Percentiles rank a stretch among this genome's conserved stretches.
Conservation (phyloP, 768 basidiomycete genomes). For the Termitomyces sp. region DNA sequence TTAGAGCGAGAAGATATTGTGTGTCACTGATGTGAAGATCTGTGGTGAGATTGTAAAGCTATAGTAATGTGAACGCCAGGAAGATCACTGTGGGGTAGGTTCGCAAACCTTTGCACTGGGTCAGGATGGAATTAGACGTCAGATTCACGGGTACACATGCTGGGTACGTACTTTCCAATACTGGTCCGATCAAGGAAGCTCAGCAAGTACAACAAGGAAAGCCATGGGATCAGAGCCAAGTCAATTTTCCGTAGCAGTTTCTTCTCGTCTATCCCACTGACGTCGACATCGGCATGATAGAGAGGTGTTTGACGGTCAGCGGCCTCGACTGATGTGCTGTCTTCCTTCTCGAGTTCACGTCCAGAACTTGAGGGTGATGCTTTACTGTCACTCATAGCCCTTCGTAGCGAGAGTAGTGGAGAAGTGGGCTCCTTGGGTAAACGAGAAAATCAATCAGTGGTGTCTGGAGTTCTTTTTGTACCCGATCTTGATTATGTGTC, state of each 20-base stretch:
- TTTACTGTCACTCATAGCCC: slow-evolving; percentile 9
- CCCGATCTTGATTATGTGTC: neutral
- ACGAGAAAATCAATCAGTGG: neutral
- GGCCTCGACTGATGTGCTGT: slow-evolving; percentile 18
- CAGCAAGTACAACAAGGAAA: slow-evolving; percentile 72
- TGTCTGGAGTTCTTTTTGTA: neutral
- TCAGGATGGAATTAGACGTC: slow-evolving; percentile 4
- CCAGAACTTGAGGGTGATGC: slow-evolving; percentile 12
- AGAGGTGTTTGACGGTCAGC: slow-evolving; percentile 20
- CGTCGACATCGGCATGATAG: slow-evolving; percentile 51
- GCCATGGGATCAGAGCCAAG: slow-evolving; percentile 62
- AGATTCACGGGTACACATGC: slow-evolving; percentile 14
- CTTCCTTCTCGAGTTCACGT: slow-evolving; percentile 27
- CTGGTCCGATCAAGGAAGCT: slow-evolving; percentile 59
- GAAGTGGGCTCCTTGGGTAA: neutral
- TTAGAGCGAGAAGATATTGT: slow-evolving; percentile 64
- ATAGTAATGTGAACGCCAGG: slow-evolving; percentile 5
- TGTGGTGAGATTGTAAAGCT: slow-evolving; percentile 63
- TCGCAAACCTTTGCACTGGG: slow-evolving; percentile 41
- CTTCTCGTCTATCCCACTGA: slow-evolving; percentile 61
- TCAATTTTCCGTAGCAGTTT: slow-evolving; percentile 71
- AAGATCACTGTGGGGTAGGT: neutral
- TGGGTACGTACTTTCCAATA: slow-evolving; percentile 44
- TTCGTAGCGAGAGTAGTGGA: slow-evolving; percentile 4
- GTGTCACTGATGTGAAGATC: slow-evolving; percentile 60